Percentiles rank a stretch among this genome's conserved stretches.
Conservation (phyloP, 306 rosid genomes). For the Prinsepia uniflora region DNA sequence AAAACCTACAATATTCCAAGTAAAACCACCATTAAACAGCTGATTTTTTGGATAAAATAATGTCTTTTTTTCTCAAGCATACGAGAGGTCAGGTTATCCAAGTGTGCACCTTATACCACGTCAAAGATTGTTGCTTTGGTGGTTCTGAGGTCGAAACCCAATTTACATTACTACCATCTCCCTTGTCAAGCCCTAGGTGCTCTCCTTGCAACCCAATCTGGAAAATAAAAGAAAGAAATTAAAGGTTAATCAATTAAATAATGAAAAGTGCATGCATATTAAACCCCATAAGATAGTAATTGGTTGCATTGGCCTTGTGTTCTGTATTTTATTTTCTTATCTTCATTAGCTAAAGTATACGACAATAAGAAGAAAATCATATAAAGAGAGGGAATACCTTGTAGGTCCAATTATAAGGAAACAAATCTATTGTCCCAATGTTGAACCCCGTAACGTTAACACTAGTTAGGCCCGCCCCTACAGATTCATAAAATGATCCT, state of each 20-base stretch:
- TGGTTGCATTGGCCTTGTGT: not conserved
- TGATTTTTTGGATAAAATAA: constrained; percentile 20
- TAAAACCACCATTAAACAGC: not conserved
- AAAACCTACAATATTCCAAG: constrained; percentile 42
- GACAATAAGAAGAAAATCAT: not conserved
- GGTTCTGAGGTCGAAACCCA: constrained; percentile 67
- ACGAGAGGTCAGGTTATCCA: not conserved
- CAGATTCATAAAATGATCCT: constrained; percentile 80
- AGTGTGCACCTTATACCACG: constrained; percentile 83
- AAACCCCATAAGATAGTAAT: not conserved
- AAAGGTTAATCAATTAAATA: not conserved
- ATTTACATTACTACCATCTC: constrained; percentile 44
- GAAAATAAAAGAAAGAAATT: constrained; percentile 24
- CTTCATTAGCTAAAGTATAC: not conserved
- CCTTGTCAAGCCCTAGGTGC: constrained; percentile 53
- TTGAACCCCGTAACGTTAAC: constrained; percentile 62
- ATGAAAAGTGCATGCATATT: not conserved
- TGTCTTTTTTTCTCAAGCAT: constrained; percentile 10
- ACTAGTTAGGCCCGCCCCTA: constrained; percentile 78
- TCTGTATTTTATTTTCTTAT: not conserved
- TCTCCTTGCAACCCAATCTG: constrained; percentile 88
- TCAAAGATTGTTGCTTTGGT: constrained; percentile 67
- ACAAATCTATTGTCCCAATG: constrained; percentile 66
- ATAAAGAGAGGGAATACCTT: constrained; percentile 47
- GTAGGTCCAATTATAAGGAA: constrained; percentile 73